phyloP scores from a whole-genome alignment of 2,329 filamentous ascomycete species.

The Aureobasidium mangrovei region DNA sequence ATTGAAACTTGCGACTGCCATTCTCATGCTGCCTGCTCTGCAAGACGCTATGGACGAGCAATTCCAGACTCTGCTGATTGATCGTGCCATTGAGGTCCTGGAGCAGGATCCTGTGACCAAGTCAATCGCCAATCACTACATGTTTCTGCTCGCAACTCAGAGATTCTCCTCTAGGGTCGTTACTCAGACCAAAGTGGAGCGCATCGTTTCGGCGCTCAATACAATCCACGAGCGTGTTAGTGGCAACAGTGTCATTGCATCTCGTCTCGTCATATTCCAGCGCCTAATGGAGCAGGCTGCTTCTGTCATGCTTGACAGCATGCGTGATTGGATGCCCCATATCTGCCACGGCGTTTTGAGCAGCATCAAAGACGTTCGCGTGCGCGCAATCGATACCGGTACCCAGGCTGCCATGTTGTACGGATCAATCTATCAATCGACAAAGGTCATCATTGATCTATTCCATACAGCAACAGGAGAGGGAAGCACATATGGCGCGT shows the following conservation, averaged over 20 bases:
- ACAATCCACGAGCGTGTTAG: conserved; percentile 63
- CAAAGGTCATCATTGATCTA: conserved; percentile 57
- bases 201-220: conserved; percentile 61
- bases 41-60: conserved; percentile 64
- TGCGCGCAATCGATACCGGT: conserved; percentile 65
- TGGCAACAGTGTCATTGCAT: conserved; percentile 72
- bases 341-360: conserved; percentile 76
- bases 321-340: conserved; percentile 70
- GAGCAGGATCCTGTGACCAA: conserved; percentile 63
- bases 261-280: conserved; percentile 70
- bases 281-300: conserved; percentile 65
- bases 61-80: conserved; percentile 70
- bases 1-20: conserved; percentile 64
- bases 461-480: conserved; percentile 44
- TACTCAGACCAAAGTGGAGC: conserved; percentile 60
- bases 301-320: conserved; percentile 58
- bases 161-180: conserved; percentile 68
- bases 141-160: conserved; percentile 73
- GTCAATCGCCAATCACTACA: conserved; percentile 65
- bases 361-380: conserved; percentile 64
- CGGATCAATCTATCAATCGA: conserved; percentile 59
- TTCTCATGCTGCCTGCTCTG: conserved; percentile 67
- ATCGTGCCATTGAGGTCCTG: conserved; percentile 67
- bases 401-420: conserved; percentile 60
- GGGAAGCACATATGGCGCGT: conserved; percentile 57